Evolutionary conservation across 75 land plant species (phyloP).

Genomic region (Isoetes taiwanensis): DNA sequence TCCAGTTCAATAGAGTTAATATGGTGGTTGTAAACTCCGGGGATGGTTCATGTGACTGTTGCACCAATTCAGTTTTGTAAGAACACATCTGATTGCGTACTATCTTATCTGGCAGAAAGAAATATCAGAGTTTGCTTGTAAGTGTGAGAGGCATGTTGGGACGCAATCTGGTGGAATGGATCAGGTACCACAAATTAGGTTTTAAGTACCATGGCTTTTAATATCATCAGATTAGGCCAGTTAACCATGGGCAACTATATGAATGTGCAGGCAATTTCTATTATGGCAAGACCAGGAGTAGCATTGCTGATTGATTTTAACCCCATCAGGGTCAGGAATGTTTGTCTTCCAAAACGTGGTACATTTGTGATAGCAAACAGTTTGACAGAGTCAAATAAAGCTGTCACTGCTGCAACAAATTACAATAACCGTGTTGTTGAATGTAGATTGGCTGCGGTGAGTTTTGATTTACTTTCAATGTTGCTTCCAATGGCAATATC

Average conservation of each 20-base stretch:
- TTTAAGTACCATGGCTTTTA: too few species aligned
- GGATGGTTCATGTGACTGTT: too few species aligned
- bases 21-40: too few species aligned
- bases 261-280: constrained; percentile 70
- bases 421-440: constrained; percentile 97
- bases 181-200: constrained; percentile 42
- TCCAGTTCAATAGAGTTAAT: too few species aligned
- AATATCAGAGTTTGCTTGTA: constrained; percentile 84
- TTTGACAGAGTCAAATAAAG: constrained; percentile 89
- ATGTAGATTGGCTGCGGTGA: constrained; percentile 92
- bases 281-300: constrained; percentile 90
- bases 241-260: too few species aligned
- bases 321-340: constrained; percentile 85
- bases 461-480: constrained; percentile 12
- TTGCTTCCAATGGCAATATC: not conserved
- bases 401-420: constrained; percentile 94
- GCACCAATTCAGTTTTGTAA: too few species aligned
- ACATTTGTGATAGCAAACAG: constrained; percentile 92
- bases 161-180: constrained; percentile 99
- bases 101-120: constrained; percentile 65
- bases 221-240: too few species aligned
- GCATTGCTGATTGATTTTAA: constrained; percentile 91
- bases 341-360: constrained; percentile 68
- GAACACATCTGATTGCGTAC: not conserved
- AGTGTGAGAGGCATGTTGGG: constrained; percentile 91